Evolutionary conservation across 495 filamentous ascomycete genomes (phyloP), one percentile per base, ranked within the genome.

Genomic region (Penicillium canescens): DNA sequence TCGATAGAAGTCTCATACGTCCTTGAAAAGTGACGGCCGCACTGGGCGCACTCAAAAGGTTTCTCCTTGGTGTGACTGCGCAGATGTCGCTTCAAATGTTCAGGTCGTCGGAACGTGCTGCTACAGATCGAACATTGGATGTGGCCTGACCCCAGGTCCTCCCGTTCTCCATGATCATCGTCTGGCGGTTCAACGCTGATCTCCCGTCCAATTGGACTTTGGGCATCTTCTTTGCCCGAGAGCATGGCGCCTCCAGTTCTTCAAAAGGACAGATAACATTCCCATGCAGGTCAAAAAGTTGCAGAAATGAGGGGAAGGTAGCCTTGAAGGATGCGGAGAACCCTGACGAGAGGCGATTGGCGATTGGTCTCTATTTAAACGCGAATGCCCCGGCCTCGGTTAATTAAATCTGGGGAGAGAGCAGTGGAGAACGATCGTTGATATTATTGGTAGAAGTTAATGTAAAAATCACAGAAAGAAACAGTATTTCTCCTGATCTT

Each of bases 11-110:
- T 45, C 38, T 60, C 68, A 59, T 71, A 82, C 76, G 74, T 82
- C 63, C 76, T 72, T 16, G 85, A 85, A 63, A 90, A 90, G 52
- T 86, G 80, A 45, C 87, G 82, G 21, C 79, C 77, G 64, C 87
- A 90, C 56, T 83, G 78, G 8, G 78, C 69, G 59, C 87, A 90
- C 56, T 84, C 80, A 58, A 88, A 88, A 0, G 82, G 83, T 57
- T 86, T 86, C 63, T 86, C 84, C 53, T 85, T 86, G 1, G 83
- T 84, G 61, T 90, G 87, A 42, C 85, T 86, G 37, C 86, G 79
- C 54, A 87, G 74, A 67, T 90, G 86, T 28, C 87, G 77, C 67
- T 88, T 90, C 38, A 90, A 64, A 68, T 90, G 86, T 61, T 90
- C 87, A 14, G 84, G 77, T 59, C 87, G 71, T 37, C 84, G 81